Evolutionary conservation across 2,329 filamentous ascomycete species (phyloP).

Genomic region (Daldinia eschscholtzii): DNA sequence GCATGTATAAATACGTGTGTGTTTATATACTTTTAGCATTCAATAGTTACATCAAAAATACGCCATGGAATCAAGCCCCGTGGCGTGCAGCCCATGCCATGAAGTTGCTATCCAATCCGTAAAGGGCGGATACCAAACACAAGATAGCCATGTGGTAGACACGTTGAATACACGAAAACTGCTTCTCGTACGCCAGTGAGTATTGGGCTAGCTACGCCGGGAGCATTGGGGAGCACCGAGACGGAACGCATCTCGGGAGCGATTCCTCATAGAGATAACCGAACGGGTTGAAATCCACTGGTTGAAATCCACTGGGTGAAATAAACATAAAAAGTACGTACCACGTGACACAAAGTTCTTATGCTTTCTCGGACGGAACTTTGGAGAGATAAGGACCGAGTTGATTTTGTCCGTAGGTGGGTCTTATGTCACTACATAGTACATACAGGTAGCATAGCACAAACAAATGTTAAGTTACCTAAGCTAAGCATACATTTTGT

Average conservation of each 20-base stretch:
- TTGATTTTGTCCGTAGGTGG: not conserved
- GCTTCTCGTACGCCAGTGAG: not conserved
- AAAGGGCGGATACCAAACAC: not conserved
- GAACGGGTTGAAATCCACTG: slow-evolving; percentile 17
- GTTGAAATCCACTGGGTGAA: too few relatives aligned
- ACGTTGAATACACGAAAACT: slow-evolving; percentile 9
- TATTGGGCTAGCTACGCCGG: not conserved
- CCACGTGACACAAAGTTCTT: slow-evolving; percentile 25
- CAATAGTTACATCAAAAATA: not conserved
- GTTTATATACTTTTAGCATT: not conserved
- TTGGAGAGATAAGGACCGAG: slow-evolving; percentile 12
- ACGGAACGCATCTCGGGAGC: slow-evolving; percentile 28
- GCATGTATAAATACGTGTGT: not conserved
- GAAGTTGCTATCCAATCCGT: not conserved
- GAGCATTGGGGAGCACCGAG: slow-evolving; percentile 35
- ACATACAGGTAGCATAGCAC: not conserved
- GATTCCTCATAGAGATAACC: slow-evolving; percentile 30
- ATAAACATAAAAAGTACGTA: not conserved
- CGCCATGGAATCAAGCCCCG: not conserved
- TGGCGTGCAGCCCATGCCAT: not conserved
- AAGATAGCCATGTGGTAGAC: not conserved
- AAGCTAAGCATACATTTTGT: not conserved
- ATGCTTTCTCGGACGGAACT: slow-evolving; percentile 15
- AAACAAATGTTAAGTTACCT: not conserved
- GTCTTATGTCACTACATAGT: not conserved